Evolutionary conservation across 169 alveolate species (phyloP), one percentile per base, ranked within the genome.

Genomic region (Plasmodium chabaudi): DNA sequence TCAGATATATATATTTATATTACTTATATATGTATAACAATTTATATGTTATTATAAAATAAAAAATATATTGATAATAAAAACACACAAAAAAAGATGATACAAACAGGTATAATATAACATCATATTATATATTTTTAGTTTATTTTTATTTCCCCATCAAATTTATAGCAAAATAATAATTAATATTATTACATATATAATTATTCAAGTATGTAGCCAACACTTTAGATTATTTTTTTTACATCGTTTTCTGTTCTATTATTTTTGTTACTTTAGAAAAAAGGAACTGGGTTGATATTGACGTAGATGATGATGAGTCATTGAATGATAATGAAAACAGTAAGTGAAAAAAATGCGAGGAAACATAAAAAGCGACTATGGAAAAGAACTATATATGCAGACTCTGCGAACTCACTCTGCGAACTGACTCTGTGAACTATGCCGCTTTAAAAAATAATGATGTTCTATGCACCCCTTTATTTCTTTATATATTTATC

Each of bases 241-340:
- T 64, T 64, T 0, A 12, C n/a, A 2, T 15, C 15, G 13, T 64
- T 59, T 39, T 5, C 47, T 39, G 21, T 63, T 39, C 47, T 42
- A 21, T 65, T 64, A n/a, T 56, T 23, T 46, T 44, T 17, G 19
- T 17, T n/a, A 6, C 7, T 42, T 53, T 68, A 77, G 89, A 77
- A 59, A 77, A 44, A 39, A 55, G 25, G 51, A 77, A 77, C 51
- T 77, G 89, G 89, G 89, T 65, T 21, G 89, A 77, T 68, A 77
- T 77, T 46, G 89, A 77, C 47, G 71, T 77, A 34, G 89, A 77
- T 34, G 89, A 77, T 77, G 75, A 63, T 39, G 89, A 77, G 9
- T 77, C 89, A 13, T 25, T 64, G 59, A 77, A 64, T 27, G 79
- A 77, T n/a, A 77, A 64, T 77, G 89, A 77, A 59, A 77, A 64